phyloP scores from a whole-genome alignment of 371 early-diverging fungal species.

The Neoconidiobolus thromboides region DNA sequence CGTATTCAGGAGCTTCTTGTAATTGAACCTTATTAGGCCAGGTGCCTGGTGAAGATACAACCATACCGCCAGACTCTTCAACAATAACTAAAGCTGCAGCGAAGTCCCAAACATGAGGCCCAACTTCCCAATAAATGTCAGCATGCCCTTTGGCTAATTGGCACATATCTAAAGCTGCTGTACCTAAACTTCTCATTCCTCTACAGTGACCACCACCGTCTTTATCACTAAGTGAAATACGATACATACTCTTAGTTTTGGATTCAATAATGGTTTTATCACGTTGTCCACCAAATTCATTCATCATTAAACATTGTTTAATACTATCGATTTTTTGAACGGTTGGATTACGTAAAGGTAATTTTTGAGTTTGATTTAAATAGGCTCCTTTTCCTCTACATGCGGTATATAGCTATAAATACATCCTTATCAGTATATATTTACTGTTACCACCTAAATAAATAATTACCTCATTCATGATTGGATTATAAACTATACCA shows the following conservation, averaged over 20 bases:
- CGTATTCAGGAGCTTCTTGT: too few species aligned
- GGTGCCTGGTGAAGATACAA: slow-evolving; percentile 14
- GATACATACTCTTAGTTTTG: slow-evolving; percentile 43
- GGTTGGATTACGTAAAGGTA: slow-evolving; percentile 31
- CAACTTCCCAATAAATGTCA: slow-evolving; percentile 86
- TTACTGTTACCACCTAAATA: background rate
- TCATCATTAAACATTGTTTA: slow-evolving; percentile 44
- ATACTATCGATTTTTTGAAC: slow-evolving; percentile 35
- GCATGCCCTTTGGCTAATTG: slow-evolving; percentile 59
- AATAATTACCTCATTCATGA: slow-evolving; percentile 43
- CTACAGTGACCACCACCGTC: slow-evolving; percentile 28
- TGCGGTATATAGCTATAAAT: slow-evolving; percentile 30
- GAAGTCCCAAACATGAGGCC: slow-evolving; percentile 53
- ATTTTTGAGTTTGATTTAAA: slow-evolving; percentile 21
- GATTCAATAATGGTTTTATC: slow-evolving; percentile 29
- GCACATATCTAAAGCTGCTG: slow-evolving; percentile 63
- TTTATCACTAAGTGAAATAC: slow-evolving; percentile 11
- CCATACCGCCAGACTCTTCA: slow-evolving; percentile 52
- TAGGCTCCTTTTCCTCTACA: slow-evolving; percentile 45
- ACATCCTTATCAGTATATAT: background rate
- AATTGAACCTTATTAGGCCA: too few species aligned
- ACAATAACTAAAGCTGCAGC: slow-evolving; percentile 56
- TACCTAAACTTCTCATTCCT: slow-evolving; percentile 62
- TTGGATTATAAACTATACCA: slow-evolving; percentile 83
- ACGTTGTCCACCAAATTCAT: slow-evolving; percentile 71